A percentile compares a stretch with the other conserved stretches of the same genome.
phyloP scores from a whole-genome alignment of 192 early-diverging fungal genomes.

The Gamsiella multidivaricata region DNA sequence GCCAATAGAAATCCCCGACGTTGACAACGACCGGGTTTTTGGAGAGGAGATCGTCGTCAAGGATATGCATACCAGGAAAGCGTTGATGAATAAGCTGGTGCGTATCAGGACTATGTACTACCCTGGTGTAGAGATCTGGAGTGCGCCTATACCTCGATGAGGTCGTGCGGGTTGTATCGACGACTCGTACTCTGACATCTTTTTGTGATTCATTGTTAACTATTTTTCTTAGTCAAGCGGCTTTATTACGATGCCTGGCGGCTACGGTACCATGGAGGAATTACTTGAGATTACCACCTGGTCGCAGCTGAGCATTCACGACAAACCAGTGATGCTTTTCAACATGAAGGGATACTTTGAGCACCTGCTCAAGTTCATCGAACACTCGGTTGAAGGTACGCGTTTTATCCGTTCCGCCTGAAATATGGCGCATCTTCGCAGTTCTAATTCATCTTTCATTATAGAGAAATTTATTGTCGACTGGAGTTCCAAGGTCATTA shows the following conservation, averaged over 20 bases:
- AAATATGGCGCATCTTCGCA: neutral
- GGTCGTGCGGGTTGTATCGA: too few relatives aligned
- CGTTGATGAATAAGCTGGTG: conserved; percentile 74
- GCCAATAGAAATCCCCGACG: conserved; percentile 9
- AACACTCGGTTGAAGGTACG: conserved; percentile 64
- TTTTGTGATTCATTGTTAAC: neutral
- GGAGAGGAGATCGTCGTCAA: conserved; percentile 72
- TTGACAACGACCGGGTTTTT: conserved; percentile 41
- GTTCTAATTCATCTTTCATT: conserved; percentile 2
- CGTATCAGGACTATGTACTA: neutral
- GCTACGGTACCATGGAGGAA: conserved; percentile 90
- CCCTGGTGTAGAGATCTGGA: too few relatives aligned
- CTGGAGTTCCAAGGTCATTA: conserved; percentile 62
- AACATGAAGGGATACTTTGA: conserved; percentile 85
- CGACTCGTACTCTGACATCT: too few relatives aligned
- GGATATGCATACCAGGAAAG: conserved; percentile 90
- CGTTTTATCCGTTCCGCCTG: neutral
- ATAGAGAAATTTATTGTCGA: conserved; percentile 72
- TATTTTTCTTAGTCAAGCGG: conserved; percentile 60
- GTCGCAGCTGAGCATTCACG: conserved; percentile 82
- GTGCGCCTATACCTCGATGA: too few relatives aligned
- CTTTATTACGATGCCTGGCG: conserved; percentile 89
- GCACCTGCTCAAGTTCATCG: conserved; percentile 72
- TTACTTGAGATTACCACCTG: conserved; percentile 85
- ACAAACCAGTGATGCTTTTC: conserved; percentile 82